Evolutionary conservation across 805 yeast genomes (phyloP).

Genomic region (Pichia insulana): DNA sequence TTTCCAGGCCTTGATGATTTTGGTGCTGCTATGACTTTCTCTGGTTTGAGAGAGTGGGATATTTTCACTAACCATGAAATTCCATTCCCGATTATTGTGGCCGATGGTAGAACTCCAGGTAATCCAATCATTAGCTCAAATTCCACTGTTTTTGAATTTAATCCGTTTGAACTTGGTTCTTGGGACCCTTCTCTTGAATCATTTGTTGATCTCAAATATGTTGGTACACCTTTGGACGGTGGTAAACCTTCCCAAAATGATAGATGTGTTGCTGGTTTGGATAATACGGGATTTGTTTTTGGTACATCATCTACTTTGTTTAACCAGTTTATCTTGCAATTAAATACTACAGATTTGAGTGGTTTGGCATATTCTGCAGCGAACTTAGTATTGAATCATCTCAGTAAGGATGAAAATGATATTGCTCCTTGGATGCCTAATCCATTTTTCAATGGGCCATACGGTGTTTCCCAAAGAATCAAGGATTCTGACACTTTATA

Average conservation of each 20-base stretch:
- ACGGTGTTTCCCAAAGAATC: slow-evolving; percentile 31
- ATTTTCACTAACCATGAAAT: slow-evolving; percentile 52
- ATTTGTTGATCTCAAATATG: slow-evolving; percentile 57
- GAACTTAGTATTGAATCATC: slow-evolving; percentile 34
- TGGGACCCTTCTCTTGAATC: slow-evolving; percentile 73
- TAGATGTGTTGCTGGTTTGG: slow-evolving; percentile 58
- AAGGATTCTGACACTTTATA: slow-evolving; percentile 35
- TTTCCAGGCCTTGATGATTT: slow-evolving; percentile 52
- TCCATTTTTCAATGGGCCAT: slow-evolving; percentile 47
- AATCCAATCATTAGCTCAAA: slow-evolving; percentile 47
- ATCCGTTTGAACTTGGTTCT: slow-evolving; percentile 72
- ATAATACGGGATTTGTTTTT: slow-evolving; percentile 72
- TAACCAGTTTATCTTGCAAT: slow-evolving; percentile 52
- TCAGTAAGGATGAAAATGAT: slow-evolving; percentile 44
- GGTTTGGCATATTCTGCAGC: slow-evolving; percentile 41
- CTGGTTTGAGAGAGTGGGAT: slow-evolving; percentile 49
- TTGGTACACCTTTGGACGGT: slow-evolving; percentile 56
- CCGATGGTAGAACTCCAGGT: slow-evolving; percentile 61
- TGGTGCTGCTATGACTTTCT: slow-evolving; percentile 55
- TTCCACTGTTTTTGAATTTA: slow-evolving; percentile 58
- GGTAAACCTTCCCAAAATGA: slow-evolving; percentile 42
- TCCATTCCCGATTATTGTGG: slow-evolving; percentile 66
- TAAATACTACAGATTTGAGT: slow-evolving; percentile 44
- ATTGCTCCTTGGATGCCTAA: slow-evolving; percentile 67
- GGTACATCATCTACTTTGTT: slow-evolving; percentile 81